phyloP scores from a whole-genome alignment of 495 filamentous ascomycete genomes.

The Hyaloscypha hepaticicola region DNA sequence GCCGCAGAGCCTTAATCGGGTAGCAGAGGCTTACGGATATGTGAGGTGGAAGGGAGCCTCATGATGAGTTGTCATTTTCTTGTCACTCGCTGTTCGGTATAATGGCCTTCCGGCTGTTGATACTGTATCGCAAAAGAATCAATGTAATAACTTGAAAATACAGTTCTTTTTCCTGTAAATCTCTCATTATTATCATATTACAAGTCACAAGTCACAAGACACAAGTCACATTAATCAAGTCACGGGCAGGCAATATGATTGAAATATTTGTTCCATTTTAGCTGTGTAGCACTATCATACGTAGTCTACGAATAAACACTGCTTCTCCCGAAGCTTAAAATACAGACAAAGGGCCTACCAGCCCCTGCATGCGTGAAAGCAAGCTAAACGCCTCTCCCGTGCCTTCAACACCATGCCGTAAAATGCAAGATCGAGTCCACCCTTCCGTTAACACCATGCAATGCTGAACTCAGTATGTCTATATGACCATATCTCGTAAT shows the following conservation, averaged over 20 bases:
- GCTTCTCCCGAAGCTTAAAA: not conserved
- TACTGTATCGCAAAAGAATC: too few species aligned
- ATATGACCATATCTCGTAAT: not conserved
- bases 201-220: not conserved
- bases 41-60: too few species aligned
- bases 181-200: too few species aligned
- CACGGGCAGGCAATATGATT: not conserved
- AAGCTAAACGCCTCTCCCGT: not conserved
- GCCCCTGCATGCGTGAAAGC: not conserved
- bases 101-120: too few species aligned
- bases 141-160: too few species aligned
- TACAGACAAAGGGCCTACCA: not conserved
- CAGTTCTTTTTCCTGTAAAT: too few species aligned
- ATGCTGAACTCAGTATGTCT: not conserved
- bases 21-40: too few species aligned
- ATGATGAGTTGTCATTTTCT: too few species aligned
- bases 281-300: not conserved
- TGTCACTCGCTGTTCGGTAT: too few species aligned
- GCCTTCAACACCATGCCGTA: not conserved
- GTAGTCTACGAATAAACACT: not conserved
- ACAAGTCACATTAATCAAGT: not conserved
- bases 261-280: not conserved
- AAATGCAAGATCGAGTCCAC: slow-evolving; percentile 1
- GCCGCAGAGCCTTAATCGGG: too few species aligned
- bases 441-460: slow-evolving; percentile 1